A percentile compares a stretch with the other conserved stretches of the same genome.
Conservation (phyloP, 345 rosid genomes). For the Populus simonii region DNA sequence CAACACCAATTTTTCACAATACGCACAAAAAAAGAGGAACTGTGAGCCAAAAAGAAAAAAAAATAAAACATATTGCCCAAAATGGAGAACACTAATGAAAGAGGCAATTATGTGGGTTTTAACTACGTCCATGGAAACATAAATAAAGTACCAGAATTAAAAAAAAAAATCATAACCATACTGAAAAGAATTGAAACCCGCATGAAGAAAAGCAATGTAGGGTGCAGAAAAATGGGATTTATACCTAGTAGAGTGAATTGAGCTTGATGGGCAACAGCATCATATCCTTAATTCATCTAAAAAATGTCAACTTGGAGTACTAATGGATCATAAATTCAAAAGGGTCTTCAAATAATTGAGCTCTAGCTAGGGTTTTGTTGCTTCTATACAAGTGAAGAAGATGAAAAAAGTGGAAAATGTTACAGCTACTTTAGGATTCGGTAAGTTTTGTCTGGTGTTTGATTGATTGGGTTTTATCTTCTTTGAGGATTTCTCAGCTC, state of each 20-base stretch:
- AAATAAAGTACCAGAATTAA: background rate
- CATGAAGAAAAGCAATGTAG: slow-evolving; percentile 19
- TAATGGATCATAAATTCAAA: slow-evolving; percentile 30
- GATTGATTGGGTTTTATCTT: slow-evolving; percentile 43
- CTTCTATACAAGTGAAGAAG: background rate
- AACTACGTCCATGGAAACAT: background rate
- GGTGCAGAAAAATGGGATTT: slow-evolving; percentile 4
- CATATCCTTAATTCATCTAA: slow-evolving; percentile 40
- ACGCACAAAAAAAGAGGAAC: background rate
- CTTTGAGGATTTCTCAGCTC: slow-evolving; percentile 38
- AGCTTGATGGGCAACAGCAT: slow-evolving; percentile 51
- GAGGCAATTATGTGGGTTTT: slow-evolving; percentile 5
- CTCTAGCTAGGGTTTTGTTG: slow-evolving; percentile 32
- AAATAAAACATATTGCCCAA: background rate
- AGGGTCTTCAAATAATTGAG: slow-evolving; percentile 32
- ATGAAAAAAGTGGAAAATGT: slow-evolving; percentile 14
- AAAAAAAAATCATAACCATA: background rate
- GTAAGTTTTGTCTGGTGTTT: slow-evolving; percentile 18
- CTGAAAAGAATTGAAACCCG: background rate
- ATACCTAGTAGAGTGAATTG: slow-evolving; percentile 50
- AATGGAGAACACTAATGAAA: slow-evolving; percentile 17
- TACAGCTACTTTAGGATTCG: slow-evolving; percentile 33
- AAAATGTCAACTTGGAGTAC: slow-evolving; percentile 17
- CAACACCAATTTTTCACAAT: slow-evolving; percentile 5
- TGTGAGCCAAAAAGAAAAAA: background rate